Evolutionary conservation across 2,329 filamentous ascomycete species (phyloP).

Genomic region (Talaromyces albobiverticillius): DNA sequence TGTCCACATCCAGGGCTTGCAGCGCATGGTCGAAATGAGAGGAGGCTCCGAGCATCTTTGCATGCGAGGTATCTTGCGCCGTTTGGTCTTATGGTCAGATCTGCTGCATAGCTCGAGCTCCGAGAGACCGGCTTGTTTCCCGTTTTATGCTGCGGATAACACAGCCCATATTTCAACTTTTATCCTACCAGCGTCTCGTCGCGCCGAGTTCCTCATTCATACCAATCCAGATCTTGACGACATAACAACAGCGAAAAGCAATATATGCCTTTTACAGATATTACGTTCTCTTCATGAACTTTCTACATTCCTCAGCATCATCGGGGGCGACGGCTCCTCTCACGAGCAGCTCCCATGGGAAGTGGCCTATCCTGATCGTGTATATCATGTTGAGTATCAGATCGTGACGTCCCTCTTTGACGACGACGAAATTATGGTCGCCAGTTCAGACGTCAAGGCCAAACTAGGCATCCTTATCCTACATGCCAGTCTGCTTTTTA

Average conservation of each 20-base stretch:
- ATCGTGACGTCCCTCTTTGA: not conserved
- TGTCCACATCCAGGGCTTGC: not conserved
- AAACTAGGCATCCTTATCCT: not conserved
- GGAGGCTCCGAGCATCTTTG: not conserved
- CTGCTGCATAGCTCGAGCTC: not conserved
- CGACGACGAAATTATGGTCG: not conserved
- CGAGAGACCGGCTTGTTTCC: not conserved
- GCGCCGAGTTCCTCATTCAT: not conserved
- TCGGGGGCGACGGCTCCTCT: too few species aligned
- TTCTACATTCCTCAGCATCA: not conserved
- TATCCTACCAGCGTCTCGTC: not conserved
- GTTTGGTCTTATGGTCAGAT: slow-evolving; percentile 3
- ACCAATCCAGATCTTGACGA: not conserved
- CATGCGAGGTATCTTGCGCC: not conserved
- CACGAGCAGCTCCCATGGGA: not conserved
- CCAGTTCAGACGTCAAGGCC: not conserved
- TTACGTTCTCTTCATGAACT: not conserved
- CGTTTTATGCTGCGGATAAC: not conserved
- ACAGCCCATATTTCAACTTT: not conserved
- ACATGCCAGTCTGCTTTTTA: not conserved
- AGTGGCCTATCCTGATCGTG: not conserved
- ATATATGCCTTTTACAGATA: not conserved
- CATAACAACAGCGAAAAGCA: not conserved
- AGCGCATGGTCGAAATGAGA: not conserved
- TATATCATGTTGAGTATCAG: not conserved